These are phyloP conservation scores for Penicillium glabrum DNA, from an alignment of 2,329 filamentous ascomycete species.

Conservation along the genomic window DNA sequence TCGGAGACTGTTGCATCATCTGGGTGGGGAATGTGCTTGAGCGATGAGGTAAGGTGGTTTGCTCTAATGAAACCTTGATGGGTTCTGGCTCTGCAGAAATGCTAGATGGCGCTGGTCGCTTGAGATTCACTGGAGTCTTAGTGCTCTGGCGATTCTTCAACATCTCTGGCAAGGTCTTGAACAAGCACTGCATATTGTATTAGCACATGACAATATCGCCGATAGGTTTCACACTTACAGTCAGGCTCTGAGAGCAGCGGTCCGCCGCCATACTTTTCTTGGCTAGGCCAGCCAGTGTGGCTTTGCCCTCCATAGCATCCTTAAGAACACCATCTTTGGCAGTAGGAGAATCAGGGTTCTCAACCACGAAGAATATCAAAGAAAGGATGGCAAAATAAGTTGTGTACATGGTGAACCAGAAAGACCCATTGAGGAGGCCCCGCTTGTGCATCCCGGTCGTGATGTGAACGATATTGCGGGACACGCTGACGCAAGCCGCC, in stretches of 20 bases:
- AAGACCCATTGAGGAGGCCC: constrained; percentile 61
- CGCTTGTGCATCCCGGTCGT: constrained; percentile 64
- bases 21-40: constrained; percentile 44
- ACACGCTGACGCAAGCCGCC: constrained; percentile 65
- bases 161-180: constrained; percentile 76
- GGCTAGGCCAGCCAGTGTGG: constrained; percentile 76
- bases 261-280: constrained; percentile 87
- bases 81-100: constrained; percentile 13
- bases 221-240: constrained; percentile 54
- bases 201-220: not conserved
- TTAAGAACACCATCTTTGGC: constrained; percentile 72
- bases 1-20: constrained; percentile 24
- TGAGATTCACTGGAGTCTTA: constrained; percentile 48
- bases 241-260: constrained; percentile 74
- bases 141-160: constrained; percentile 58
- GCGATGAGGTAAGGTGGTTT: constrained; percentile 29
- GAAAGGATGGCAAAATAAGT: constrained; percentile 67
- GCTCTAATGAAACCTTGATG: constrained; percentile 17
- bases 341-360: constrained; percentile 61
- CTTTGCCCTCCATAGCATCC: constrained; percentile 81
- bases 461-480: constrained; percentile 66
- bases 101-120: constrained; percentile 43
- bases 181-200: constrained; percentile 61
- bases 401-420: constrained; percentile 70
- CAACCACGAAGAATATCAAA: constrained; percentile 63